Percentiles rank a stretch among this genome's conserved stretches.
These are phyloP conservation scores for Aspergillus ellipticus DNA, from an alignment of 495 filamentous ascomycete species.

Conservation along the genomic window DNA sequence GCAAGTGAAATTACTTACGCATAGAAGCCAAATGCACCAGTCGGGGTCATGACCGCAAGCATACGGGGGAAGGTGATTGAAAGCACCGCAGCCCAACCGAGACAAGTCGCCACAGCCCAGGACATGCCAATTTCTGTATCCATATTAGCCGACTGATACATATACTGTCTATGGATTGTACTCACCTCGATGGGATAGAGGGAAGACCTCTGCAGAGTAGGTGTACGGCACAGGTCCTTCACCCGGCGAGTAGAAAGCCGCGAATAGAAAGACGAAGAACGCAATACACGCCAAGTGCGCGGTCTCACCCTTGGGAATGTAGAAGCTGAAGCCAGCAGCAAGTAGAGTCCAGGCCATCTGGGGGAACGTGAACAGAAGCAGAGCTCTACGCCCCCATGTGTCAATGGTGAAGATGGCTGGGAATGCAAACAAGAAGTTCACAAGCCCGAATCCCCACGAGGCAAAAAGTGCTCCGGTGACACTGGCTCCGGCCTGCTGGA, in stretches of 20 bases:
- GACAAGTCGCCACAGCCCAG: conserved; percentile 68
- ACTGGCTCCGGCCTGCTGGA: conserved; percentile 57
- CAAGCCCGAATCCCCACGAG: conserved; percentile 73
- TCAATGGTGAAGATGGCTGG: conserved; percentile 84
- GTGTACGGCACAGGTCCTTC: conserved; percentile 71
- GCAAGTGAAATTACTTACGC: conserved; percentile 28
- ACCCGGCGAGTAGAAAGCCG: conserved; percentile 65
- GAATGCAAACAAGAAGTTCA: conserved; percentile 83
- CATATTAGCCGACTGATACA: conserved; percentile 14
- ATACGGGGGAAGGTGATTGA: conserved; percentile 68
- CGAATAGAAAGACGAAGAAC: conserved; percentile 65
- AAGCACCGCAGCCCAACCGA: conserved; percentile 71
- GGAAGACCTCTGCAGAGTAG: conserved; percentile 79
- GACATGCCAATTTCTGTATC: conserved; percentile 64
- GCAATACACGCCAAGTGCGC: conserved; percentile 61
- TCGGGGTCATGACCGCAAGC: conserved; percentile 51
- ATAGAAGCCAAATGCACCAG: conserved; percentile 50
- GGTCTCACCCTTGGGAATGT: conserved; percentile 48
- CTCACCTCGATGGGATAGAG: conserved; percentile 62
- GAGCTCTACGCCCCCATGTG: conserved; percentile 70
- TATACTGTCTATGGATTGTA: neutral
- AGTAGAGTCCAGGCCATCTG: conserved; percentile 79
- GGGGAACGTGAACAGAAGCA: conserved; percentile 82
- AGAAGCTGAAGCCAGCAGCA: conserved; percentile 66
- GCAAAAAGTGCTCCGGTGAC: conserved; percentile 60